These are phyloP conservation scores for Paulinella micropora DNA, from an alignment of 78 protist species.

Conservation along the genomic window DNA sequence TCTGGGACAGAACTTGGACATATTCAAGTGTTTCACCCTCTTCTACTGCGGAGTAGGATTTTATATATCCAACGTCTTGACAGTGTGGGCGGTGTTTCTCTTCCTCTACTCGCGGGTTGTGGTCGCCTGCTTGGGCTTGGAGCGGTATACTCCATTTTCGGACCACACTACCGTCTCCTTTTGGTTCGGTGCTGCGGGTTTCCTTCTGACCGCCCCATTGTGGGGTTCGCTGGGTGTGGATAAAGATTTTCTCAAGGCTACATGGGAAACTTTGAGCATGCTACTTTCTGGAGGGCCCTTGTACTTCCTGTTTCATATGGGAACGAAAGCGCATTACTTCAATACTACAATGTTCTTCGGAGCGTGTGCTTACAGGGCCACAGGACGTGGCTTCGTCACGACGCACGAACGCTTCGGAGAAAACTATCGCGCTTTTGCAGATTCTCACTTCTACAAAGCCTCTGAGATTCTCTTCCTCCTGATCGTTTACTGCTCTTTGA, in stretches of 20 bases:
- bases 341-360: background rate
- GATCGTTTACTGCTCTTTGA: background rate
- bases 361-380: constrained; percentile 17
- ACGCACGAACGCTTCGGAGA: constrained; percentile 17
- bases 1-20: background rate
- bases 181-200: no score
- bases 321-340: constrained; percentile 16
- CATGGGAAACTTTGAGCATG: no score
- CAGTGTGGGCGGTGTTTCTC: background rate
- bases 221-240: no score
- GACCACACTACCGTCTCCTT: no score
- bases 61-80: background rate
- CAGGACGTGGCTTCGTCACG: constrained; percentile 28
- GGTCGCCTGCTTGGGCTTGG: no score
- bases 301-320: constrained; percentile 32
- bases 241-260: no score
- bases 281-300: constrained; percentile 1
- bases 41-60: background rate
- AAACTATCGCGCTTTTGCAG: constrained; percentile 3
- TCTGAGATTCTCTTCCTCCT: constrained; percentile 10
- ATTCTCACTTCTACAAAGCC: constrained; percentile 6
- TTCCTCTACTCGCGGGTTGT: constrained; percentile 4
- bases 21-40: background rate
- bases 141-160: no score
- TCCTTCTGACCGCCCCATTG: no score